These are phyloP conservation scores for Backusella tarrabulga DNA, from an alignment of 192 early-diverging fungal species.

Conservation along the genomic window DNA sequence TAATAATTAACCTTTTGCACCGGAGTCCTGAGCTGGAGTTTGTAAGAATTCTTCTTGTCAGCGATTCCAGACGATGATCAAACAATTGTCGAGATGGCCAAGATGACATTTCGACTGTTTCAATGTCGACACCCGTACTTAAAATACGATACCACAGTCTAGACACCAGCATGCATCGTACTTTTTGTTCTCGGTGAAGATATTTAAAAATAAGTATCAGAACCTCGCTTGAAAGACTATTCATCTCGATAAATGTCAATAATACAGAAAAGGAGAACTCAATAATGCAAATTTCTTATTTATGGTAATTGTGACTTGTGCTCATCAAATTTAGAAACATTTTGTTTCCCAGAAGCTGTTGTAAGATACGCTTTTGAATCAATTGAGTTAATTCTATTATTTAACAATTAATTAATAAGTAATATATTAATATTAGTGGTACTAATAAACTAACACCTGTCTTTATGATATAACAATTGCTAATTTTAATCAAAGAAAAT, in stretches of 20 bases:
- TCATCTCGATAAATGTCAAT: neutral
- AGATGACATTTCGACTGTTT: neutral
- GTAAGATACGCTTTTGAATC: neutral
- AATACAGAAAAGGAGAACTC: neutral
- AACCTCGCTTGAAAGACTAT: neutral
- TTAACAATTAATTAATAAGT: neutral
- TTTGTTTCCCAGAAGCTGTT: neutral
- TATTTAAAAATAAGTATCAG: neutral
- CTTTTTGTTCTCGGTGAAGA: neutral
- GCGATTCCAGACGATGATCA: neutral
- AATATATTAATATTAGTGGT: neutral
- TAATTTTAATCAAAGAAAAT: neutral
- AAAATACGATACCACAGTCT: neutral
- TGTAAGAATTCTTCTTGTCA: neutral
- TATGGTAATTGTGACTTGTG: neutral
- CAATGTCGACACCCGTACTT: neutral
- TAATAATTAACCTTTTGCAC: neutral
- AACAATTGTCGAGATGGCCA: conserved; percentile 3
- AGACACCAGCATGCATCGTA: neutral
- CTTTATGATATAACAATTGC: neutral
- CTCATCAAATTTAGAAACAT: neutral
- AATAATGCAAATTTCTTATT: neutral
- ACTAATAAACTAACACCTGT: neutral
- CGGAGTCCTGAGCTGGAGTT: neutral
- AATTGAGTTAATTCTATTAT: neutral